Base-by-base conservation (phyloP, 768 basidiomycete genomes). In the Agaricus subrufescens region DNA sequence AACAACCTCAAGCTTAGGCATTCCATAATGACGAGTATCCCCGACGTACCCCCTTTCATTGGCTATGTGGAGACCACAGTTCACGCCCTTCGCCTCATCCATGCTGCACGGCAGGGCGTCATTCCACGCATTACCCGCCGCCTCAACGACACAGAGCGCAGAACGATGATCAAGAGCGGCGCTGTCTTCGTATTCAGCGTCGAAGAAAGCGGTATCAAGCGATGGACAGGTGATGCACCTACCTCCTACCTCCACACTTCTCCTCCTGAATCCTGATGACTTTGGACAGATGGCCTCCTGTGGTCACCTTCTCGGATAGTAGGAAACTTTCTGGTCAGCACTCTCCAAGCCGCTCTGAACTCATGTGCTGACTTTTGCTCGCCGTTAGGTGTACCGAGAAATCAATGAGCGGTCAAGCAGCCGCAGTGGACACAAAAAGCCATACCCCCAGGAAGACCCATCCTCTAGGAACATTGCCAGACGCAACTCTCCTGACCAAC, bases 131-230 rank as follows among this genome's bases (percentile, higher is more conserved):
- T 93, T 57, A 90, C 88, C n/a, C 80, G 91, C 37, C 80, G 91
- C 27, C 77, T 93, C 64, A 90, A 91, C 65, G 90, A 93, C 65
- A 75, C 84, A n/a, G 90, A 94, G 65, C 81, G 86, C 31, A 72
- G 73, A 66, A 78, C 68, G 49, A 88, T 83, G 81, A 81, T 83
- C 67, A 79, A 78, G 65, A 77, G 79, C 37, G 81, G 81, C 9
- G 88, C 91, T 47, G 84, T 93, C 14, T 94, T 92, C 66, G 85
- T 94, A 49, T 94, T 92, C 72, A 89, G 89, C 66, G 91, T 92
- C 64, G 86, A 90, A 63, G 89, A 91, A 66, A 90, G 89, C 65
- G 88, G 88, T 11, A 93, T 94, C 70, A 91, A 89, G 67, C 78
- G 91, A 14, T 91, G 91, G 87, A 94, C 91, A 34, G 91, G 86